Conservation (phyloP, 1,139 yeast genomes). For the Keqinozyma sinolaborantium region DNA sequence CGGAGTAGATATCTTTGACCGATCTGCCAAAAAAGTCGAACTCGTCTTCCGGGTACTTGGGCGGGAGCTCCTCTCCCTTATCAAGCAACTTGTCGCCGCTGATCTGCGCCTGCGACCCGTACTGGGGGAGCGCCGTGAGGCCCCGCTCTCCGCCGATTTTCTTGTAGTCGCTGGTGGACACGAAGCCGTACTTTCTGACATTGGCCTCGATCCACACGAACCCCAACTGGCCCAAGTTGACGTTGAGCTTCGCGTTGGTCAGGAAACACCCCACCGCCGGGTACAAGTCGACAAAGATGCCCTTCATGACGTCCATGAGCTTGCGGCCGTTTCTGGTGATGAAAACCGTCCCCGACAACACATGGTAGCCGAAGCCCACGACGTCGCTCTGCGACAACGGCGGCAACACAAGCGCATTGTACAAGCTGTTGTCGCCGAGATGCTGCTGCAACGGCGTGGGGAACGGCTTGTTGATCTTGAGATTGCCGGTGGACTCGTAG, state of each 20-base stretch:
- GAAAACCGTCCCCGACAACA: conserved; percentile 76
- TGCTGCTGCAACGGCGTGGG: conserved; percentile 49
- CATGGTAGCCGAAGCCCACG: conserved; percentile 86
- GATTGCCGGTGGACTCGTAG: conserved; percentile 80
- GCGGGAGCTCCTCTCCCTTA: conserved; percentile 74
- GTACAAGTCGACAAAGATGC: conserved; percentile 73
- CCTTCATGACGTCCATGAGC: conserved; percentile 77
- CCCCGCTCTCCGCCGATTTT: conserved; percentile 45
- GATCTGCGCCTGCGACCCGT: conserved; percentile 10
- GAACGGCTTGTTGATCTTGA: conserved; percentile 76
- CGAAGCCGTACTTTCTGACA: conserved; percentile 89
- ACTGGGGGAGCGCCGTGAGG: conserved; percentile 38
- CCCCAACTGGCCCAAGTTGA: conserved; percentile 87
- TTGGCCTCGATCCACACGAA: conserved; percentile 95
- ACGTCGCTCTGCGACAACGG: conserved; percentile 80
- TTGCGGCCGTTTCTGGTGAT: conserved; percentile 90
- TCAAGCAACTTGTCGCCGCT: conserved; percentile 51
- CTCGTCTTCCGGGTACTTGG: conserved; percentile 60
- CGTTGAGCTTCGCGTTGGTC: conserved; percentile 72
- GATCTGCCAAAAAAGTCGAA: conserved; percentile 61
- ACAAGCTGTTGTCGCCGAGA: conserved; percentile 42
- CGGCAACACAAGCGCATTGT: conserved; percentile 71
- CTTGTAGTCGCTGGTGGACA: conserved; percentile 52
- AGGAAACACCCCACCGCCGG: conserved; percentile 85
- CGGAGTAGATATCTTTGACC: conserved; percentile 11